Percentiles rank a stretch among this genome's conserved stretches.
Evolutionary conservation across 2,329 filamentous ascomycete genomes (phyloP).

Genomic region (Penicillium occitanis): DNA sequence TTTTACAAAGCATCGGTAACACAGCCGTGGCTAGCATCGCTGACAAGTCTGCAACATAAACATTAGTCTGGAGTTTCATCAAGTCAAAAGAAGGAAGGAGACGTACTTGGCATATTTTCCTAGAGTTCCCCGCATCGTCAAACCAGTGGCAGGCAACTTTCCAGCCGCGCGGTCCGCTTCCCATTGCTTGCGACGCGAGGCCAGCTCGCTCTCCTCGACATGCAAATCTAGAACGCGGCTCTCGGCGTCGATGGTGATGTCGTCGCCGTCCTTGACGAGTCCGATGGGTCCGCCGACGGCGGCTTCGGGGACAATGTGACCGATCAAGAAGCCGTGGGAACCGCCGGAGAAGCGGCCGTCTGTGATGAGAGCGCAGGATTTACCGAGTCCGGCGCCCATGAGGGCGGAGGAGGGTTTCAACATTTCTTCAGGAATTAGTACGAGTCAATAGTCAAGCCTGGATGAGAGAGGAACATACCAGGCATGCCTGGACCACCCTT

Average conservation of each 20-base stretch:
- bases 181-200: constrained; percentile 60
- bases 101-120: constrained; percentile 64
- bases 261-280: constrained; percentile 76
- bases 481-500: constrained; percentile 73
- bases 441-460: background rate
- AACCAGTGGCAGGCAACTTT: constrained; percentile 51
- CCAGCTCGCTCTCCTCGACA: constrained; percentile 65
- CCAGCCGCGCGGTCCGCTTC: constrained; percentile 46
- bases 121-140: constrained; percentile 63
- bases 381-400: constrained; percentile 70
- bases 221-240: constrained; percentile 65
- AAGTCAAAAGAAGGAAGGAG: background rate
- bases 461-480: constrained; percentile 28
- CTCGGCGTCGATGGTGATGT: constrained; percentile 79
- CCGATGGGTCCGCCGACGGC: constrained; percentile 82
- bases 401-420: constrained; percentile 70
- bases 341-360: constrained; percentile 66
- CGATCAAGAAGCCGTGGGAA: constrained; percentile 82
- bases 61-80: background rate
- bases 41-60: constrained; percentile 34
- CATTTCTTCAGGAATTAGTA: constrained; percentile 54
- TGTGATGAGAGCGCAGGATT: constrained; percentile 70
- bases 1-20: constrained; percentile 43
- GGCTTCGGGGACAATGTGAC: constrained; percentile 84
- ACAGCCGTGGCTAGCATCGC: constrained; percentile 50